These are phyloP conservation scores for Geotrichum europaeum DNA, from an alignment of 1,139 yeast genomes.

Conservation along the genomic window DNA sequence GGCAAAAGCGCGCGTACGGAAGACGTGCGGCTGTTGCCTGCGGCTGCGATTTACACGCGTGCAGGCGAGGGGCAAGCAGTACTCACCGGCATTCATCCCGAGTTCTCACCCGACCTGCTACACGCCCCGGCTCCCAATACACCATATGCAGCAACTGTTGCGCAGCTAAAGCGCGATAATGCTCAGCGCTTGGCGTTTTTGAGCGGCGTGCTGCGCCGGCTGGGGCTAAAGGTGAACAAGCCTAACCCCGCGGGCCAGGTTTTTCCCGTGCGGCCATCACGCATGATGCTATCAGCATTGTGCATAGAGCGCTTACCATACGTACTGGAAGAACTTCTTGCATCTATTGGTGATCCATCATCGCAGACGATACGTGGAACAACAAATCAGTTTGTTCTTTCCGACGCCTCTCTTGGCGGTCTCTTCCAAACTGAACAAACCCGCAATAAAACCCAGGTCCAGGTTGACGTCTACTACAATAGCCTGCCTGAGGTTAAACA, in stretches of 20 bases:
- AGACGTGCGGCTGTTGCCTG: conserved; percentile 34
- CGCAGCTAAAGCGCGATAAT: conserved; percentile 42
- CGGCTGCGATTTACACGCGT: conserved; percentile 62
- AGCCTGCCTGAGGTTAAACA: conserved; percentile 38
- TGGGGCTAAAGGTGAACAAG: conserved; percentile 64
- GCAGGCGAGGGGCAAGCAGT: conserved; percentile 74
- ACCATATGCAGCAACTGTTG: conserved; percentile 36
- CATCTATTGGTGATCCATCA: background rate
- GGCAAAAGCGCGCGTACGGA: conserved; percentile 28
- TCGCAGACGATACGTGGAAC: background rate
- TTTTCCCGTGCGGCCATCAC: background rate
- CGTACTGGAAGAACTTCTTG: background rate
- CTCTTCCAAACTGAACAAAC: background rate
- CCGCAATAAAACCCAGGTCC: background rate
- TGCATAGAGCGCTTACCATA: conserved; percentile 1
- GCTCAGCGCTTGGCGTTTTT: conserved; percentile 49
- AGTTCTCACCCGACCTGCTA: conserved; percentile 52
- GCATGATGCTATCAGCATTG: background rate
- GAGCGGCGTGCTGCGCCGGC: conserved; percentile 46
- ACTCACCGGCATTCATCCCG: conserved; percentile 85
- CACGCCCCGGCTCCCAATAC: background rate
- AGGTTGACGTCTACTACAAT: conserved; percentile 43
- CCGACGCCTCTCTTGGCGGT: background rate
- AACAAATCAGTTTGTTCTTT: background rate
- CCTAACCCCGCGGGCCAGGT: conserved; percentile 17